Conservation (phyloP, 352 stramenopile species). For the Phytophthora citricola region DNA sequence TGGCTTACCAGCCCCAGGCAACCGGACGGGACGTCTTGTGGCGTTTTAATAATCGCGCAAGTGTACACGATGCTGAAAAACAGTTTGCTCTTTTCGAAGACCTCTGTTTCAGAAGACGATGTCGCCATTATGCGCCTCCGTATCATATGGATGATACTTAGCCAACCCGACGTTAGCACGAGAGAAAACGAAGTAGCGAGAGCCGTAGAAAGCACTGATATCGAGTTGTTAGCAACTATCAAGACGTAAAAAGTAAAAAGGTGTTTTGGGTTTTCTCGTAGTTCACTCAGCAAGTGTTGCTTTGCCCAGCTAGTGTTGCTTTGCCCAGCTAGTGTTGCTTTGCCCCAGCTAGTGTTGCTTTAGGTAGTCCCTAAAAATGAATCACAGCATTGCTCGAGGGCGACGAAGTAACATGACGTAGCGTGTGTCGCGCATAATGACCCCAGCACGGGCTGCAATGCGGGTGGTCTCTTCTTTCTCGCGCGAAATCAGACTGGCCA, state of each 20-base stretch:
- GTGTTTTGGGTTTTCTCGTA: not conserved
- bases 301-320: too few species aligned
- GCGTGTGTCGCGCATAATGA: not conserved
- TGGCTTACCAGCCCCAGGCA: constrained; percentile 6
- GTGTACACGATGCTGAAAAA: not conserved
- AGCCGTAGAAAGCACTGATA: not conserved
- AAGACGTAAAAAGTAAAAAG: not conserved
- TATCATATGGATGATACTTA: constrained; percentile 6
- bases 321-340: too few species aligned
- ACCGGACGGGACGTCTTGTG: constrained; percentile 9
- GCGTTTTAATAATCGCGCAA: constrained; percentile 10
- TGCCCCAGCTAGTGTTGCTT: too few species aligned
- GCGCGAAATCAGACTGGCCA: not conserved
- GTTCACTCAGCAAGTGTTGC: not conserved
- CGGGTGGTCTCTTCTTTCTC: not conserved
- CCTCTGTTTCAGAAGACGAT: not conserved
- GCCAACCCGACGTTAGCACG: constrained; percentile 1
- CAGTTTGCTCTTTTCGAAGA: not conserved
- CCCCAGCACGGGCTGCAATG: not conserved
- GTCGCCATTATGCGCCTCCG: constrained; percentile 4
- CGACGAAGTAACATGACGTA: constrained; percentile 2
- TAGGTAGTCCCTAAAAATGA: too few species aligned
- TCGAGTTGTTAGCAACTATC: constrained; percentile 4
- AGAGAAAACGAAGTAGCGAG: not conserved
- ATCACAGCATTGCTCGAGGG: constrained; percentile 8